These are phyloP conservation scores for Porcisia hertigi DNA, from an alignment of 208 protist species.

Conservation along the genomic window DNA sequence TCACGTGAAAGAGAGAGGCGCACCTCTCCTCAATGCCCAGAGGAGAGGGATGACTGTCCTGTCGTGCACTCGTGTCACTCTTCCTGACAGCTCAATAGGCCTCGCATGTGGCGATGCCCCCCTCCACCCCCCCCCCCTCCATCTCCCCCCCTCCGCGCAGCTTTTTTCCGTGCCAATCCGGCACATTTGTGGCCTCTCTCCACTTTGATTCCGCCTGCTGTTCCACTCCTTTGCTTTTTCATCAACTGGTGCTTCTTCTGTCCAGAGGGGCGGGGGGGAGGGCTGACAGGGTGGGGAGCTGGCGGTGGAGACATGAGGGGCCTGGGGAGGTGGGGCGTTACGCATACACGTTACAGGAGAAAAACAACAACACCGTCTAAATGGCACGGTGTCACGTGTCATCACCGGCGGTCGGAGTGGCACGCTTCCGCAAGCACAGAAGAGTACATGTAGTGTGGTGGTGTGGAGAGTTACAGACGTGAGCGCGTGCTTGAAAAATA, in stretches of 20 bases:
- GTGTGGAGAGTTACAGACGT: background rate
- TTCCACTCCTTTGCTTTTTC: background rate
- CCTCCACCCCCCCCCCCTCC: background rate
- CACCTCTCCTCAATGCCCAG: background rate
- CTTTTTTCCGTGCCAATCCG: background rate
- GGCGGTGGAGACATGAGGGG: background rate
- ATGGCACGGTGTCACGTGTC: no score
- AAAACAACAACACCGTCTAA: background rate
- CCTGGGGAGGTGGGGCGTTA: background rate
- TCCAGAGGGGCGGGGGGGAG: background rate
- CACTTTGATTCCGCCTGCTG: background rate
- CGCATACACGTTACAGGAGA: background rate
- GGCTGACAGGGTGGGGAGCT: background rate
- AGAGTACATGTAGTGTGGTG: background rate
- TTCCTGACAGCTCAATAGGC: background rate
- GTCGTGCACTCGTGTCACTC: no score
- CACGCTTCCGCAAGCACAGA: background rate
- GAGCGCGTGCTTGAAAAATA: background rate
- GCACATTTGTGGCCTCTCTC: background rate
- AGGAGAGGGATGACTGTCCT: background rate
- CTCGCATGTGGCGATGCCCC: background rate
- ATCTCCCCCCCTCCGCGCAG: background rate
- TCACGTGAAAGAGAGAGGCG: background rate
- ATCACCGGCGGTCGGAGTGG: background rate
- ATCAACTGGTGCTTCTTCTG: no score